Conservation (phyloP, 148 eudicot species). For the Camellia lanceoleosa region DNA sequence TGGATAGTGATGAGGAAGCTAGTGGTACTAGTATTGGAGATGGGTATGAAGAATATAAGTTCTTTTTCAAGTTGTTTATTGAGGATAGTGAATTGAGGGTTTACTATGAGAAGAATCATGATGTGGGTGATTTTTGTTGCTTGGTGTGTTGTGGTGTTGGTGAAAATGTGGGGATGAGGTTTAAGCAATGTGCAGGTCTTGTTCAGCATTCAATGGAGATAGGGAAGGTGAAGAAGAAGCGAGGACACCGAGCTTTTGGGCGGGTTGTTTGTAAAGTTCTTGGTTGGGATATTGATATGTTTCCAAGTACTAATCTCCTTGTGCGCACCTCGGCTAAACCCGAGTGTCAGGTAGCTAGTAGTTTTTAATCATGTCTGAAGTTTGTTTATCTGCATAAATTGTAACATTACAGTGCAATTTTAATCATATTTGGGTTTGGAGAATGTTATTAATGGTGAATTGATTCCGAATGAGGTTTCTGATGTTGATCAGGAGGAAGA, state of each 20-base stretch:
- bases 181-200: constrained; percentile 61
- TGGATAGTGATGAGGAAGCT: constrained; percentile 1
- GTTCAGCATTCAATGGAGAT: constrained; percentile 66
- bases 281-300: constrained; percentile 75
- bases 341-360: constrained; percentile 16
- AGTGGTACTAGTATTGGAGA: constrained; percentile 21
- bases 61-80: constrained; percentile 49
- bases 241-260: constrained; percentile 69
- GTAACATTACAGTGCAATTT: constrained; percentile 24
- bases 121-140: constrained; percentile 65
- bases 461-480: background rate
- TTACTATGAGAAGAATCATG: constrained; percentile 56
- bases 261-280: constrained; percentile 73
- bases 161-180: constrained; percentile 48
- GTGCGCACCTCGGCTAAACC: constrained; percentile 2
- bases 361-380: background rate
- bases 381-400: background rate
- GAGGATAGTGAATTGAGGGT: constrained; percentile 51
- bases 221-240: constrained; percentile 64
- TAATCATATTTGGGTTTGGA: constrained; percentile 5
- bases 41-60: constrained; percentile 30
- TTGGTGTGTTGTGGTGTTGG: constrained; percentile 67
- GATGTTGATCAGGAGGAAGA: constrained; percentile 5
- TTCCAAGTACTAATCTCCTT: constrained; percentile 31
- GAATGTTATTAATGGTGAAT: constrained; percentile 8